A percentile compares a stretch with the other conserved stretches of the same genome.
Conservation (phyloP, 176 grass and related monocot species). For the Oryza coarctata region DNA sequence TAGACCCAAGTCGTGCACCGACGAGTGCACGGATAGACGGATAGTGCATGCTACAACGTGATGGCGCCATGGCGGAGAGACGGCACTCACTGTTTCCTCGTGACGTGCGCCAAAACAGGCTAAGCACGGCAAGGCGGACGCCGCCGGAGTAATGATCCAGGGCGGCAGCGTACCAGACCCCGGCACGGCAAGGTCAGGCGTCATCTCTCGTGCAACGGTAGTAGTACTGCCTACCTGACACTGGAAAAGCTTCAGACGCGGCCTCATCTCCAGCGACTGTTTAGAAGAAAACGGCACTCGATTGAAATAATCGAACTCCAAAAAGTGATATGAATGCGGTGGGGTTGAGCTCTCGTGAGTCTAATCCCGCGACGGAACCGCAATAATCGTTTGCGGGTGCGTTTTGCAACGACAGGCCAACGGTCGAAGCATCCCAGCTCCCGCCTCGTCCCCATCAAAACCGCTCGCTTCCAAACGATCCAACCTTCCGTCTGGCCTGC, state of each 20-base stretch:
- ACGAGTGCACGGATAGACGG: too few species aligned
- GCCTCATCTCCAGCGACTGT: neutral
- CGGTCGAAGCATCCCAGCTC: constrained; percentile 1
- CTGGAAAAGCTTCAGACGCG: neutral
- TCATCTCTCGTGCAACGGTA: too few species aligned
- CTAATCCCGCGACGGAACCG: neutral
- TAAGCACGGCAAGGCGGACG: neutral
- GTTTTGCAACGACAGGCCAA: neutral
- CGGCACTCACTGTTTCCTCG: neutral
- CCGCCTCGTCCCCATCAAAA: neutral
- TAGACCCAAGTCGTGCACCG: too few species aligned
- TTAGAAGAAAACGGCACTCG: too few species aligned
- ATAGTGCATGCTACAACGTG: neutral
- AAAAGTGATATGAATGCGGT: neutral
- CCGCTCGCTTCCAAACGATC: neutral
- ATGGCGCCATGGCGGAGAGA: neutral
- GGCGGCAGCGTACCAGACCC: neutral
- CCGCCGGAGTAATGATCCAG: neutral
- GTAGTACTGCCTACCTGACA: too few species aligned
- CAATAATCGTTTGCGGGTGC: neutral
- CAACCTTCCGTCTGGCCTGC: neutral
- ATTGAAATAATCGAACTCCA: too few species aligned
- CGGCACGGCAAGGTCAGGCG: too few species aligned
- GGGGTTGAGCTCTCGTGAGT: neutral
- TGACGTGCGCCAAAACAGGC: neutral